Evolutionary conservation across 2,329 filamentous ascomycete genomes (phyloP).

Genomic region (Shiraia bambusicola): DNA sequence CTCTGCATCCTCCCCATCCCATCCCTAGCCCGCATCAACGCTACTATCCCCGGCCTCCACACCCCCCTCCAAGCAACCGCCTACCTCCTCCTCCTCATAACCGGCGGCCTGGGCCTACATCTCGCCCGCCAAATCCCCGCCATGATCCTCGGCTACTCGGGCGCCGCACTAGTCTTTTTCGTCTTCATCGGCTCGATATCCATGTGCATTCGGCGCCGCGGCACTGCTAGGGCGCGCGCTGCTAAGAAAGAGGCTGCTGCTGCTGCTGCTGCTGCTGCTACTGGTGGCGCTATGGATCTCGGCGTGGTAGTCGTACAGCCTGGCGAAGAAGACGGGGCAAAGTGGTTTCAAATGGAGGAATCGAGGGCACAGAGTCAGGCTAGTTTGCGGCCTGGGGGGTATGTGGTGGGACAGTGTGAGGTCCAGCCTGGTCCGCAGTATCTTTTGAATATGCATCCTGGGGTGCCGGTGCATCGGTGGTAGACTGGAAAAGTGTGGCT

Average conservation of each 20-base stretch:
- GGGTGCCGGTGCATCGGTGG: constrained; percentile 36
- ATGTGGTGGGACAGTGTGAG: constrained; percentile 6
- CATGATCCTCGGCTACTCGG: constrained; percentile 32
- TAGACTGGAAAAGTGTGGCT: too few species aligned
- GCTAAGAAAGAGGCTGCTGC: constrained; percentile 8
- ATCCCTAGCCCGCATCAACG: constrained; percentile 35
- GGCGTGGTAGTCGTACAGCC: too few species aligned
- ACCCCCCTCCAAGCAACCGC: constrained; percentile 46
- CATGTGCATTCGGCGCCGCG: constrained; percentile 29
- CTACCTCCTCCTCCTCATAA: constrained; percentile 31
- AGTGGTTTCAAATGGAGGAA: too few species aligned
- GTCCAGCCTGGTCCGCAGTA: constrained; percentile 39
- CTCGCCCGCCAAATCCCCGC: constrained; percentile 26
- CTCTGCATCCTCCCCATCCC: constrained; percentile 25
- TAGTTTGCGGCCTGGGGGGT: constrained; percentile 12
- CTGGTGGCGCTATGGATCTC: too few species aligned
- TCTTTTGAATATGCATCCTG: constrained; percentile 43
- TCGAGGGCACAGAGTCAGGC: constrained; percentile 10
- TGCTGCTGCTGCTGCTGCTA: too few species aligned
- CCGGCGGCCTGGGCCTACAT: constrained; percentile 38
- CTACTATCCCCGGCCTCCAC: constrained; percentile 45
- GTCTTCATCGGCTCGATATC: constrained; percentile 23
- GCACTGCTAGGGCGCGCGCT: constrained; percentile 27
- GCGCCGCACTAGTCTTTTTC: constrained; percentile 27
- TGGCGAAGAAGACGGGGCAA: constrained; percentile 23